Evolutionary conservation across 768 basidiomycete species (phyloP).

Genomic region (Candolleomyces eurysporus): DNA sequence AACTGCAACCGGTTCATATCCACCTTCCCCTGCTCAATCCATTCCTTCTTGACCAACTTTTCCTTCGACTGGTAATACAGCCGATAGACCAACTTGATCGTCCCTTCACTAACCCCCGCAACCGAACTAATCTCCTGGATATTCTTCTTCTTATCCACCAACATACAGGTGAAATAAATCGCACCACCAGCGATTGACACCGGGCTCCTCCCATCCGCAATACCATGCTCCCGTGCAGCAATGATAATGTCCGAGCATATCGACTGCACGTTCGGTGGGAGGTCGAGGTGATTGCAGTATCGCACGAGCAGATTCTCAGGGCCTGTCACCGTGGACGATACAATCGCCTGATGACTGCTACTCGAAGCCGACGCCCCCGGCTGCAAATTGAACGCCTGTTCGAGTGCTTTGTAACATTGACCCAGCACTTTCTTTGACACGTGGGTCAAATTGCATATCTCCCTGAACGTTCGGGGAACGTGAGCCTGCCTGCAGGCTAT

Average conservation of each 20-base stretch:
- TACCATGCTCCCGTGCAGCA: constrained; percentile 76
- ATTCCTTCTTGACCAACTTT: constrained; percentile 60
- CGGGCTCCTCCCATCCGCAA: constrained; percentile 91
- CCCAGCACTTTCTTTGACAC: constrained; percentile 94
- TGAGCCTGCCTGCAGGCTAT: constrained; percentile 95
- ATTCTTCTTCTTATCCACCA: constrained; percentile 73
- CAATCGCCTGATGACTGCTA: constrained; percentile 40
- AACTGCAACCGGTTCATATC: constrained; percentile 44
- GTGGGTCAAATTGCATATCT: constrained; percentile 90
- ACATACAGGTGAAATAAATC: constrained; percentile 87
- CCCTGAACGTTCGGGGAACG: constrained; percentile 94
- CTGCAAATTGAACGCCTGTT: constrained; percentile 84
- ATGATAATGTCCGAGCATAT: constrained; percentile 83
- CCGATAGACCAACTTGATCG: constrained; percentile 88
- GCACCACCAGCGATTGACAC: constrained; percentile 99
- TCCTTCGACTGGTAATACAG: constrained; percentile 72
- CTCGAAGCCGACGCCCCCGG: constrained; percentile 43
- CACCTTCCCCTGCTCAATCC: constrained; percentile 80
- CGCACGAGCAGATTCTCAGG: constrained; percentile 89
- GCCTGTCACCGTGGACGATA: constrained; percentile 54
- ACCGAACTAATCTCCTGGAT: constrained; percentile 86
- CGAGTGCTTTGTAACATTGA: constrained; percentile 89
- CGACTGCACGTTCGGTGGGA: constrained; percentile 78
- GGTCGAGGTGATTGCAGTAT: constrained; percentile 89
- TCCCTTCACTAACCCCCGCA: constrained; percentile 93